Conservation (phyloP, 805 yeast genomes). For the Metschnikowia kofuensis region DNA sequence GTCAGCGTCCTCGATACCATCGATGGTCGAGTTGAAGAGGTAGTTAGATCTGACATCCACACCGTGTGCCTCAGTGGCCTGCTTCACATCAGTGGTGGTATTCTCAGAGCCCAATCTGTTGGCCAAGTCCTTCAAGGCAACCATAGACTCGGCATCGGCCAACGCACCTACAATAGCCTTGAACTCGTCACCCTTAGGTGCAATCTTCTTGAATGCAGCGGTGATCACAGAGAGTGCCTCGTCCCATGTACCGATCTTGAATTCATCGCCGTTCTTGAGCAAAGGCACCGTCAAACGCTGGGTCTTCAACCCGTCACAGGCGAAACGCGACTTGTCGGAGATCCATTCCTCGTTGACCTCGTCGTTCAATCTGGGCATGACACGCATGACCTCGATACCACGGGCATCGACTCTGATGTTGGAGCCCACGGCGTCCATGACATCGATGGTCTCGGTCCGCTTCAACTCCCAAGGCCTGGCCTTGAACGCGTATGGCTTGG, state of each 20-base stretch:
- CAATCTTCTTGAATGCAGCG: conserved; percentile 51
- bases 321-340: conserved; percentile 81
- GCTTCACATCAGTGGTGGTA: conserved; percentile 65
- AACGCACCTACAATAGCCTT: conserved; percentile 82
- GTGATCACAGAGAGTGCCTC: conserved; percentile 73
- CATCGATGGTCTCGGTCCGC: conserved; percentile 84
- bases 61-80: conserved; percentile 58
- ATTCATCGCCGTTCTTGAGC: conserved; percentile 64
- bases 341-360: conserved; percentile 91
- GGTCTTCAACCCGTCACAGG: conserved; percentile 80
- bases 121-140: conserved; percentile 74
- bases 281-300: conserved; percentile 83
- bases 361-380: conserved; percentile 80
- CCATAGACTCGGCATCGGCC: conserved; percentile 78
- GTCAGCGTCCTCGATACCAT: conserved; percentile 81
- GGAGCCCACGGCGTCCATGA: conserved; percentile 78
- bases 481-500: conserved; percentile 87
- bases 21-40: conserved; percentile 73
- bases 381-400: conserved; percentile 85
- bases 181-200: conserved; percentile 66
- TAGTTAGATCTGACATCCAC: conserved; percentile 76
- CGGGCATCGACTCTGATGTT: conserved; percentile 81
- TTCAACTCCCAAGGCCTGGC: conserved; percentile 94
- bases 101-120: conserved; percentile 80
- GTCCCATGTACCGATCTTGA: conserved; percentile 81